phyloP scores from a whole-genome alignment of 768 basidiomycete genomes.

The Xanthoconium stramineum region DNA sequence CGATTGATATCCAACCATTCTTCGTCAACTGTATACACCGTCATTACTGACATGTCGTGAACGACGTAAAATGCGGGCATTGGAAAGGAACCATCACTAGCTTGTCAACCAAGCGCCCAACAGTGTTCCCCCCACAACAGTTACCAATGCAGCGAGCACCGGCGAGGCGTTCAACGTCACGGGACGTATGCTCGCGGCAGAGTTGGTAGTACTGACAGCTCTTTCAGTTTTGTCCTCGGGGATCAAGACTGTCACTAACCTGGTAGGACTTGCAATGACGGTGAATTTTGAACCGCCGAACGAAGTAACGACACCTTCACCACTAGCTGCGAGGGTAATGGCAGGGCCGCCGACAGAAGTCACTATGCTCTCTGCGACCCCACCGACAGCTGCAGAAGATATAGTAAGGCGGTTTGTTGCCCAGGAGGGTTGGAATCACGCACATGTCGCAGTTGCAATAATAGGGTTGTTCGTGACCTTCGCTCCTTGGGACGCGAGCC shows the following conservation, averaged over 20 bases:
- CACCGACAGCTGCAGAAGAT: slow-evolving; percentile 46
- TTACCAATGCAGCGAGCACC: slow-evolving; percentile 28
- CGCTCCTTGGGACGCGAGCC: slow-evolving; percentile 6
- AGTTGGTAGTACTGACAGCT: slow-evolving; percentile 14
- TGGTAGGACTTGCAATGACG: slow-evolving; percentile 31
- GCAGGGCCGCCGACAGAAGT: slow-evolving; percentile 58
- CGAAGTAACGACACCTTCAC: slow-evolving; percentile 42
- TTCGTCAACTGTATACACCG: not conserved
- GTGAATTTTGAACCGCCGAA: slow-evolving; percentile 54
- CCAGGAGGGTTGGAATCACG: slow-evolving; percentile 2
- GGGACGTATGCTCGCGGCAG: slow-evolving; percentile 13
- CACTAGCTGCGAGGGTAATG: slow-evolving; percentile 52
- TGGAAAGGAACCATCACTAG: slow-evolving; percentile 10
- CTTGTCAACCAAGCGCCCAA: slow-evolving; percentile 41
- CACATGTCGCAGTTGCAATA: slow-evolving; percentile 25
- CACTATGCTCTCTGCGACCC: slow-evolving; percentile 49
- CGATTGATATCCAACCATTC: not conserved
- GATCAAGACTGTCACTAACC: slow-evolving; percentile 4
- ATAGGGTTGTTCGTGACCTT: not conserved
- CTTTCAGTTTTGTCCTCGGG: not conserved
- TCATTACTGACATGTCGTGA: not conserved
- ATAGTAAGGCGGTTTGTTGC: not conserved
- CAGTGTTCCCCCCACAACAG: slow-evolving; percentile 31
- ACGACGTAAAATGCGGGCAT: not conserved
- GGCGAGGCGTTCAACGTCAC: slow-evolving; percentile 19